A percentile compares a stretch with the other conserved stretches of the same genome.
Evolutionary conservation across 257 asterid species (phyloP).

Genomic region (Capsicum chinense): DNA sequence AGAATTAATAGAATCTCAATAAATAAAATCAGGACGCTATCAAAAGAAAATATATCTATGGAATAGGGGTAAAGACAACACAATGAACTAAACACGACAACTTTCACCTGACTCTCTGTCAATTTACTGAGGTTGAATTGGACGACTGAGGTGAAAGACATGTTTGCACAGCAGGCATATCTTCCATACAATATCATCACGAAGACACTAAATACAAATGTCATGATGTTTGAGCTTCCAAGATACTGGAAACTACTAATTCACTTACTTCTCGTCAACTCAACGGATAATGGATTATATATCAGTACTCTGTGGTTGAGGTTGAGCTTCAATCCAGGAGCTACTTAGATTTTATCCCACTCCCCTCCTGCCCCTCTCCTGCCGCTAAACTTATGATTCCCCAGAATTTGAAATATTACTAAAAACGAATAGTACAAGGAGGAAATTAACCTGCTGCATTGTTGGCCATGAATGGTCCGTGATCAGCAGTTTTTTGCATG

Average conservation of each 20-base stretch:
- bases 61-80: background rate
- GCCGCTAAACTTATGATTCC: background rate
- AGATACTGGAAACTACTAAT: background rate
- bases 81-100: slow-evolving; percentile 10
- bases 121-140: background rate
- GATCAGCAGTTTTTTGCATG: slow-evolving; percentile 62
- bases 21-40: background rate
- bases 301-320: background rate
- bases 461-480: slow-evolving; percentile 57
- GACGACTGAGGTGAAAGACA: background rate
- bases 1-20: background rate
- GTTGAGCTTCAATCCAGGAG: slow-evolving; percentile 6
- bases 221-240: slow-evolving; percentile 8
- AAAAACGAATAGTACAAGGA: slow-evolving; percentile 7
- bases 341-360: background rate
- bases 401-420: background rate
- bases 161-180: background rate
- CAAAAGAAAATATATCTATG: background rate
- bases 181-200: background rate
- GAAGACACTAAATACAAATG: background rate
- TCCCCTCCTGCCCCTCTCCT: background rate
- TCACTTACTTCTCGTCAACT: background rate
- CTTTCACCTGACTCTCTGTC: background rate
- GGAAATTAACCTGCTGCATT: slow-evolving; percentile 56
- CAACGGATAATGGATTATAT: background rate